Conservation (phyloP, 495 filamentous ascomycete genomes). For the Penicillium robsamsonii region DNA sequence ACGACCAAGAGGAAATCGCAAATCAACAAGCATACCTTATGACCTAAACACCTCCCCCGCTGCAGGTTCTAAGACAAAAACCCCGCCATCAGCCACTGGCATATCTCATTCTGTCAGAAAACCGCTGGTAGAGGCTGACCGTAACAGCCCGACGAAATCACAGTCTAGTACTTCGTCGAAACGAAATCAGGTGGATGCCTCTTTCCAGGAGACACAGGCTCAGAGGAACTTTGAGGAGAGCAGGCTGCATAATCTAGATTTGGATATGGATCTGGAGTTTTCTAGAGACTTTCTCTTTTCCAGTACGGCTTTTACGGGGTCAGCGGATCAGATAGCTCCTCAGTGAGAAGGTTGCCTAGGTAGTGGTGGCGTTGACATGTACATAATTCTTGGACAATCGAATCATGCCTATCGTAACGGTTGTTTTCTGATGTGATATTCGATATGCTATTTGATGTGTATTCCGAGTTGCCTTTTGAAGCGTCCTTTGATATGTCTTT, state of each 20-base stretch:
- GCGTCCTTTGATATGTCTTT: neutral
- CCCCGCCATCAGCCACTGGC: neutral
- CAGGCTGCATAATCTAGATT: conserved; percentile 29
- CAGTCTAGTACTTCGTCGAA: conserved; percentile 15
- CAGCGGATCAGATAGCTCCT: conserved; percentile 19
- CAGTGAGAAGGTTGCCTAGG: neutral
- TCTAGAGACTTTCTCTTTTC: conserved; percentile 39
- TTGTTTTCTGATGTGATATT: neutral
- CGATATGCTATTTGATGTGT: no score
- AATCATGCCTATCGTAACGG: neutral
- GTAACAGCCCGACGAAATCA: conserved; percentile 31
- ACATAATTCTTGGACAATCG: neutral
- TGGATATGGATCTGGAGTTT: conserved; percentile 43
- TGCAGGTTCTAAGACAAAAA: neutral
- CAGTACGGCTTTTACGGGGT: conserved; percentile 33
- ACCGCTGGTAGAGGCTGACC: conserved; percentile 26
- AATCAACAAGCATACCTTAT: neutral
- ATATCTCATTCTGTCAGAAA: neutral
- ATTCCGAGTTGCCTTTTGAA: no score
- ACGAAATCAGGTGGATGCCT: conserved; percentile 12
- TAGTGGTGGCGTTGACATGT: neutral
- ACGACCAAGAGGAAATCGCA: conserved; percentile 26
- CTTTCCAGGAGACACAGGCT: conserved; percentile 9
- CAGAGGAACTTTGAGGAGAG: conserved; percentile 20
- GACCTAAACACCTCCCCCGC: neutral